Evolutionary conservation across 805 yeast species (phyloP).

Genomic region (Saccharomycopsis amapae): DNA sequence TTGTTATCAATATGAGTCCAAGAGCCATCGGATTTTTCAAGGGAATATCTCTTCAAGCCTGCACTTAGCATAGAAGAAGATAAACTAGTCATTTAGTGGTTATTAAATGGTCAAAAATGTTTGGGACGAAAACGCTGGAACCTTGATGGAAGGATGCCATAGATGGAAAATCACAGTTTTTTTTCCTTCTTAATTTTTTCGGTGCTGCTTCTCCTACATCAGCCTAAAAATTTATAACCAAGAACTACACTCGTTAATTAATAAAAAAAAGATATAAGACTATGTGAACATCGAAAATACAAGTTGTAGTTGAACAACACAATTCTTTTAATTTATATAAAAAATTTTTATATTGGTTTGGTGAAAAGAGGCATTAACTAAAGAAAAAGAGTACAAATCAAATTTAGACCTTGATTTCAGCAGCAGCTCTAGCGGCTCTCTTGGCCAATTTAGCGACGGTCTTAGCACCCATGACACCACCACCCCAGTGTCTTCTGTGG

Average conservation of each 20-base stretch:
- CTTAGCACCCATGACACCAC: constrained; percentile 96
- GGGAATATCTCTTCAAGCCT: constrained; percentile 4
- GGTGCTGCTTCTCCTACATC: too few species aligned
- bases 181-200: too few species aligned
- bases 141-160: too few species aligned
- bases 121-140: too few species aligned
- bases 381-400: background rate
- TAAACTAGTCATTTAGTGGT: too few species aligned
- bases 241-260: too few species aligned
- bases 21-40: background rate
- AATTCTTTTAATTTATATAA: background rate
- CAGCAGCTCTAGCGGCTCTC: constrained; percentile 44
- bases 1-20: constrained; percentile 13
- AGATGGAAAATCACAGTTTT: too few species aligned
- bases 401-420: constrained; percentile 24
- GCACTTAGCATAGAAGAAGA: too few species aligned
- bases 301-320: background rate
- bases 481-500: constrained; percentile 99
- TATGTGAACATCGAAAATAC: too few species aligned
- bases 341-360: constrained; percentile 2
- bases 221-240: too few species aligned
- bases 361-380: constrained; percentile 1
- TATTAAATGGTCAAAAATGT: too few species aligned
- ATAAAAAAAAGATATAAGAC: background rate
- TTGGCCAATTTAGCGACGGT: constrained; percentile 79